Conservation (phyloP, 2,329 filamentous ascomycete species). For the Metarhizium anisopliae region DNA sequence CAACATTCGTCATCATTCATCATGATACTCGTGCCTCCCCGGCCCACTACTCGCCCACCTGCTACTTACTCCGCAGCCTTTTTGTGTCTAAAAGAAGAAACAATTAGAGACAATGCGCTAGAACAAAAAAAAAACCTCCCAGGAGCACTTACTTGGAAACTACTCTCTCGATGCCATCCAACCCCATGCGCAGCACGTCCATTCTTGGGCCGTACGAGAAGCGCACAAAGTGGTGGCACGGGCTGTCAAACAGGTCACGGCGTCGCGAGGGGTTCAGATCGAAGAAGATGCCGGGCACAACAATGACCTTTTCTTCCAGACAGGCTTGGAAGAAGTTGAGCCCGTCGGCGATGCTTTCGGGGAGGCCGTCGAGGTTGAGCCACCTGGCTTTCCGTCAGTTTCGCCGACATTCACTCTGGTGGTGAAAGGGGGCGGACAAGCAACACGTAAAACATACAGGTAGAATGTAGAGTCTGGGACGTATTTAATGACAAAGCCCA, state of each 20-base stretch:
- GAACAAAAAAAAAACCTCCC: conserved; percentile 3
- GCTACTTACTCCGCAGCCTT: conserved; percentile 10
- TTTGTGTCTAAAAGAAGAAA: conserved; percentile 11
- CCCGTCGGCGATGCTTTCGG: conserved; percentile 79
- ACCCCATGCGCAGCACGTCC: conserved; percentile 67
- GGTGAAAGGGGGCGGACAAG: neutral
- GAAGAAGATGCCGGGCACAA: conserved; percentile 96
- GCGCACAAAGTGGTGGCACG: conserved; percentile 86
- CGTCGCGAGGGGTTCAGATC: conserved; percentile 86
- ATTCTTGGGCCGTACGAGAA: conserved; percentile 78
- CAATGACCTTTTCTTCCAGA: conserved; percentile 87
- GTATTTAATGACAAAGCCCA: conserved; percentile 79
- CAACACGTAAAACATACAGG: conserved; percentile 44
- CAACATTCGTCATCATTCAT: neutral
- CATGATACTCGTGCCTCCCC: neutral
- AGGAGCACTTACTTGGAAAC: conserved; percentile 52
- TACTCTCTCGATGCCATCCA: conserved; percentile 78
- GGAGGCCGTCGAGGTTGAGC: conserved; percentile 58
- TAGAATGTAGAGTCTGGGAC: conserved; percentile 92
- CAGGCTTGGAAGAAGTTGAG: conserved; percentile 96
- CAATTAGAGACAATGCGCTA: too few species aligned
- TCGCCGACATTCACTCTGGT: too few species aligned
- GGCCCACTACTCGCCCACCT: neutral
- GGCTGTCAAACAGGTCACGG: conserved; percentile 85
- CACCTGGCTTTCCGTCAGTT: conserved; percentile 21